Evolutionary conservation across 768 basidiomycete genomes (phyloP).

Genomic region (Termitomyces sp.): DNA sequence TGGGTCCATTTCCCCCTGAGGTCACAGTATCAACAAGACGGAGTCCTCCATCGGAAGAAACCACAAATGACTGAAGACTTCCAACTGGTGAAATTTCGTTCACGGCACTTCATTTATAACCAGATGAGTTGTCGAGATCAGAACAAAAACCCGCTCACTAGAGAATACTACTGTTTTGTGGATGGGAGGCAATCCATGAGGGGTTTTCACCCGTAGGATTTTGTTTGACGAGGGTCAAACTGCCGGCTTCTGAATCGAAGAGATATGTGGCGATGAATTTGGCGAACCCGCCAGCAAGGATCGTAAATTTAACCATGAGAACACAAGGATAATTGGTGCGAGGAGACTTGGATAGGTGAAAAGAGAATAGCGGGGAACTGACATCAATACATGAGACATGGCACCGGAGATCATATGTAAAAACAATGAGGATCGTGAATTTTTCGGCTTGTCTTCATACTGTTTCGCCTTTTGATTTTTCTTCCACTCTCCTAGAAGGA

Average conservation of each 20-base stretch:
- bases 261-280: constrained; percentile 43
- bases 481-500: background rate
- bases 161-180: constrained; percentile 51
- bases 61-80: constrained; percentile 50
- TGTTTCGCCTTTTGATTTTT: background rate
- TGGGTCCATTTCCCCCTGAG: constrained; percentile 47
- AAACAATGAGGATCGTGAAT: background rate
- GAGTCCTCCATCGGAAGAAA: constrained; percentile 37
- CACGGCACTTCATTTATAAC: constrained; percentile 36
- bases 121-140: background rate
- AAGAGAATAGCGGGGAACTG: background rate
- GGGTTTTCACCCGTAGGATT: constrained; percentile 46
- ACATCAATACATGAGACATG: background rate
- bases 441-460: background rate
- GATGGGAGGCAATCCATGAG: constrained; percentile 57
- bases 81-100: constrained; percentile 46
- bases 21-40: constrained; percentile 39
- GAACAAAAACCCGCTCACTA: constrained; percentile 39
- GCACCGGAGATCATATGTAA: background rate
- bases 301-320: constrained; percentile 46
- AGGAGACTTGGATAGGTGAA: background rate
- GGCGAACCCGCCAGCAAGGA: constrained; percentile 46
- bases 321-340: background rate
- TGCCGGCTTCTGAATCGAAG: constrained; percentile 49
- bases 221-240: constrained; percentile 42